Evolutionary conservation across 306 rosid species (phyloP).

Genomic region (Cucurbita pepo): DNA sequence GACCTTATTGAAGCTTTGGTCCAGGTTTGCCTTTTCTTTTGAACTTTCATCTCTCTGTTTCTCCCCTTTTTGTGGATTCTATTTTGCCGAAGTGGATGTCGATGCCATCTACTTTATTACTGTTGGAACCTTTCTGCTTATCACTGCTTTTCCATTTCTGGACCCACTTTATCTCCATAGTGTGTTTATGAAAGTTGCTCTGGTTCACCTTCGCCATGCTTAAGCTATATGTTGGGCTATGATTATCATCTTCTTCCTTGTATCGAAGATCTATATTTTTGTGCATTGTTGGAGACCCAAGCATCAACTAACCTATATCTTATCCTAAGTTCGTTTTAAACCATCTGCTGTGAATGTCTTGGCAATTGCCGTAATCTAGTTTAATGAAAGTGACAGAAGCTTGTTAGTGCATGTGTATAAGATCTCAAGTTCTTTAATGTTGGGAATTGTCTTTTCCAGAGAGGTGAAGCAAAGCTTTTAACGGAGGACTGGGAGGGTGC

Average conservation of each 20-base stretch:
- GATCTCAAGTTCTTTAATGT: neutral
- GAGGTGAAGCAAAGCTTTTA: slow-evolving; percentile 95
- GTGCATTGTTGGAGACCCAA: neutral
- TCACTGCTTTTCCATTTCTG: too few relatives aligned
- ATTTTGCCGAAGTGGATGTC: neutral
- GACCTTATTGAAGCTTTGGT: slow-evolving; percentile 80
- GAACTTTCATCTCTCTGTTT: neutral
- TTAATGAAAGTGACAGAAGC: neutral
- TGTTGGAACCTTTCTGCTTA: too few relatives aligned
- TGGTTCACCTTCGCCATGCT: neutral
- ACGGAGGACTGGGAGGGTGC: slow-evolving; percentile 98
- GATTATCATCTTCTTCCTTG: neutral
- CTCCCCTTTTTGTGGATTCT: neutral
- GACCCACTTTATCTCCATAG: neutral
- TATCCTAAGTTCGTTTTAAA: neutral
- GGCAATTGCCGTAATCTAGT: neutral
- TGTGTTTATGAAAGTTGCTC: neutral
- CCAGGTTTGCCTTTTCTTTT: slow-evolving; percentile 38
- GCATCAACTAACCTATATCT: neutral
- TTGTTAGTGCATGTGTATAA: neutral
- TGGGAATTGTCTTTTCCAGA: slow-evolving; percentile 33
- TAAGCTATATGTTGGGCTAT: neutral
- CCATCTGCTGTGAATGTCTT: neutral
- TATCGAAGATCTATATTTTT: neutral
- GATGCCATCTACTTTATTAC: neutral